A percentile compares a stretch with the other conserved stretches of the same genome.
These are phyloP conservation scores for Sporothrix sp. DNA, from an alignment of 2,329 filamentous ascomycete genomes.

Conservation along the genomic window DNA sequence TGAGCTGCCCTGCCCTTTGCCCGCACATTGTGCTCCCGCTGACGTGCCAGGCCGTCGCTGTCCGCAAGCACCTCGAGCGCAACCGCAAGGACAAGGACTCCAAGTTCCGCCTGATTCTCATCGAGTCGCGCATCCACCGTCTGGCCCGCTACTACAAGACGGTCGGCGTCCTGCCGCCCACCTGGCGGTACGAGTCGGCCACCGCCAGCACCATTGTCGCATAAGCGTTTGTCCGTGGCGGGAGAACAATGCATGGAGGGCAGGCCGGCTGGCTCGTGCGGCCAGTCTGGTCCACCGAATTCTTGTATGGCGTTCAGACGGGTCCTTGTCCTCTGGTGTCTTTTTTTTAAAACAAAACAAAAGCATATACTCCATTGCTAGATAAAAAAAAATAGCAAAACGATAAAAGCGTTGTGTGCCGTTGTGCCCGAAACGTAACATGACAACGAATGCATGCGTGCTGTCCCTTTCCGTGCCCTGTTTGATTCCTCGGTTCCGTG, in stretches of 20 bases:
- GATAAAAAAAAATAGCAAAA: conserved; percentile 9
- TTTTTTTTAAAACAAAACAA: not conserved
- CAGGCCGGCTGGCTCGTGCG: too few relatives aligned
- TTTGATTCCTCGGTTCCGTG: too few relatives aligned
- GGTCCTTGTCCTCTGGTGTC: too few relatives aligned
- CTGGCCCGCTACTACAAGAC: conserved; percentile 96
- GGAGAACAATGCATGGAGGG: not conserved
- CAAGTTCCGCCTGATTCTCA: conserved; percentile 99
- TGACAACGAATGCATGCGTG: not conserved
- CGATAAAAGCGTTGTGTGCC: not conserved
- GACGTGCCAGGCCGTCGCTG: conserved; percentile 66
- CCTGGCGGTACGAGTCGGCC: conserved; percentile 98
- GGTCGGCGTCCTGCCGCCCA: conserved; percentile 72
- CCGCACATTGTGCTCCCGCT: not conserved
- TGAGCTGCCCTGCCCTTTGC: conserved; percentile 29
- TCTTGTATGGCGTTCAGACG: conserved; percentile 7
- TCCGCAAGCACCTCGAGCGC: conserved; percentile 99
- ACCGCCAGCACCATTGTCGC: conserved; percentile 90
- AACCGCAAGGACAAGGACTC: conserved; percentile 99
- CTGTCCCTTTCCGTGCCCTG: not conserved
- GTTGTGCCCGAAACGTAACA: not conserved
- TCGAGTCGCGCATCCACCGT: conserved; percentile 99
- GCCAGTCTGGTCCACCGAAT: too few relatives aligned
- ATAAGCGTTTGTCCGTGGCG: conserved; percentile 40
- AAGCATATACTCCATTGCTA: not conserved